phyloP scores from a whole-genome alignment of 192 early-diverging fungal species.

The Gigaspora rosea region DNA sequence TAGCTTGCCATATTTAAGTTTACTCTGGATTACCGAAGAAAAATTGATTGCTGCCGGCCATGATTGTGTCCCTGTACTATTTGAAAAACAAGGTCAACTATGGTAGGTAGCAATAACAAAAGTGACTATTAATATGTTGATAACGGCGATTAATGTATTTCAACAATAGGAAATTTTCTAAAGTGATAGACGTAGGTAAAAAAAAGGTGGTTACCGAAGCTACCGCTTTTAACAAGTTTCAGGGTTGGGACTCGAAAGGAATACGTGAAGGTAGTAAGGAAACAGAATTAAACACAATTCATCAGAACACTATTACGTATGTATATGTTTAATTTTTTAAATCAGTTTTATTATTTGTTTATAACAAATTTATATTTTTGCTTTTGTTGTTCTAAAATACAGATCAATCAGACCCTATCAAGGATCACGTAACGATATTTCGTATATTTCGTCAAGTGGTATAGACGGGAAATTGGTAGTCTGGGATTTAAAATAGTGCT shows the following conservation, averaged over 20 bases:
- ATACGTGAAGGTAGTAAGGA: slow-evolving; percentile 54
- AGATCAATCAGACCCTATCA: slow-evolving; percentile 56
- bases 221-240: slow-evolving; percentile 85
- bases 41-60: slow-evolving; percentile 88
- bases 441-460: slow-evolving; percentile 76
- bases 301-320: slow-evolving; percentile 97
- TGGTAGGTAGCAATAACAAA: slow-evolving; percentile 54
- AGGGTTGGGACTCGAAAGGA: slow-evolving; percentile 83
- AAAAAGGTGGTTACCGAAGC: slow-evolving; percentile 61
- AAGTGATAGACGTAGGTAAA: slow-evolving; percentile 79
- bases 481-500: slow-evolving; percentile 55
- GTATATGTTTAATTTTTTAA: background rate
- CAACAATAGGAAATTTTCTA: slow-evolving; percentile 49
- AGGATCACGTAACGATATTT: slow-evolving; percentile 54
- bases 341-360: background rate
- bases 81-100: slow-evolving; percentile 55
- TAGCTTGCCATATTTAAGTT: slow-evolving; percentile 74
- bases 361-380: background rate
- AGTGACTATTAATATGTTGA: background rate
- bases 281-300: slow-evolving; percentile 75
- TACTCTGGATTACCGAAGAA: slow-evolving; percentile 75
- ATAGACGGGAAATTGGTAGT: slow-evolving; percentile 84
- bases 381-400: background rate
- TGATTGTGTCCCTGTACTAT: slow-evolving; percentile 90
- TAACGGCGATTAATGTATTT: background rate